Base-by-base conservation (phyloP, 345 rosid genomes). In the Euphorbia tirucalli region DNA sequence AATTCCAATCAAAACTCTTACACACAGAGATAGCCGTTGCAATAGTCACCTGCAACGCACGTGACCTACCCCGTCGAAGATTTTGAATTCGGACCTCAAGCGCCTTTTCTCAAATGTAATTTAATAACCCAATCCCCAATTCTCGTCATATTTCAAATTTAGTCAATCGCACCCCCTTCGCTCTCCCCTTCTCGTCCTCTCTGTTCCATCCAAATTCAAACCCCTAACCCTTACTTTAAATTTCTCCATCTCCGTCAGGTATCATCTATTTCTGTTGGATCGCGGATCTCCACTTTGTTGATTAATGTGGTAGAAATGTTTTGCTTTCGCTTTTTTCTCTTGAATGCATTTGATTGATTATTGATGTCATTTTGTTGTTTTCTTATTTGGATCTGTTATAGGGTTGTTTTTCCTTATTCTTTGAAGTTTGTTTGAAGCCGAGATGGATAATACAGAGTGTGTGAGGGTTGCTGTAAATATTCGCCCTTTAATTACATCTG, bases 401-500 rank as follows among this genome's bases (percentile, higher is more conserved):
- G 54, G 43, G 3, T 71, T 43, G 41, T 27, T 59, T 11, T 22
- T 8, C n/a, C 15, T 55, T 16, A 7, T 5, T 19, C 21, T 19
- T 14, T 37, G 15, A 16, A 43, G 50, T 10, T 32, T 9, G 18
- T 24, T 15, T 0, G 6, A 24, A 15, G 14, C 11, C 31, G 79
- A 21, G n/a, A 83, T 72, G 78, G 89, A 87, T 37, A 79, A 71
- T 22, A 63, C 81, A 52, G 86, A 86, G 60, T 88, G 89, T 68
- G 99, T 95, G 30, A 83, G 86, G 63, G 98, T 95, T 21, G 98
- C 99, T 0, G 97, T 95, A 43, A 92, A 95, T 39, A 84, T 95
- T 18, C 87, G 99, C 0, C 98, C 99, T 44, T 67, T 92, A 63
- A 95, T 95, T 71, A 92, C 97, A 7, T 74, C 90, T 13, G 99